Evolutionary conservation across 805 yeast genomes (phyloP).

Genomic region (Candida palmyrensis): DNA sequence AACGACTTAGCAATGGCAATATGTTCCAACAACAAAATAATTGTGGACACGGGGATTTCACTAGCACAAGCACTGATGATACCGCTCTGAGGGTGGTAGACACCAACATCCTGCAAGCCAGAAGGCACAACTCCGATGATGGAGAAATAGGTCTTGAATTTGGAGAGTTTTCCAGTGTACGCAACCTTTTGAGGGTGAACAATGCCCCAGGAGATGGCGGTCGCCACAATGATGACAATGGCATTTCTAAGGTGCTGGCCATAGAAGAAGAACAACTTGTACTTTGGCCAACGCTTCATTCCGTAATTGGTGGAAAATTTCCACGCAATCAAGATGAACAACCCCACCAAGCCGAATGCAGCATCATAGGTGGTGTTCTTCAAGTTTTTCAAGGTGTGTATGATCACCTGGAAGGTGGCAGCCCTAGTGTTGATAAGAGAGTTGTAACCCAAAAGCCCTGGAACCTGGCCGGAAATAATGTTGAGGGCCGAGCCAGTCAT

Average conservation of each 20-base stretch:
- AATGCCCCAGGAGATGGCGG: slow-evolving; percentile 77
- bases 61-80: slow-evolving; percentile 57
- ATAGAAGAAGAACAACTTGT: slow-evolving; percentile 59
- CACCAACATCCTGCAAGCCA: slow-evolving; percentile 75
- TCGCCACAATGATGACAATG: slow-evolving; percentile 72
- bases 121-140: slow-evolving; percentile 77
- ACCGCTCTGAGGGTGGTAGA: slow-evolving; percentile 58
- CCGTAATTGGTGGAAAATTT: slow-evolving; percentile 57
- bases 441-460: slow-evolving; percentile 74
- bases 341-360: slow-evolving; percentile 78
- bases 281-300: slow-evolving; percentile 59
- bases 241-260: slow-evolving; percentile 75
- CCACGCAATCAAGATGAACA: slow-evolving; percentile 69
- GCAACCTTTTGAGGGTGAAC: slow-evolving; percentile 43
- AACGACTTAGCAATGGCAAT: slow-evolving; percentile 92
- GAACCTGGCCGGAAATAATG: slow-evolving; percentile 81
- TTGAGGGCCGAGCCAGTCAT: slow-evolving; percentile 92
- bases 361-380: slow-evolving; percentile 71
- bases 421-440: slow-evolving; percentile 65
- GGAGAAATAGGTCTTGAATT: slow-evolving; percentile 44
- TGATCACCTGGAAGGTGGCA: slow-evolving; percentile 64
- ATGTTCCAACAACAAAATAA: slow-evolving; percentile 82
- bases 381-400: slow-evolving; percentile 67
- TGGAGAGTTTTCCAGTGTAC: slow-evolving; percentile 23
- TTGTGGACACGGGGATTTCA: slow-evolving; percentile 81